phyloP scores from a whole-genome alignment of 768 basidiomycete genomes.

The Fomitopsis pulvina region DNA sequence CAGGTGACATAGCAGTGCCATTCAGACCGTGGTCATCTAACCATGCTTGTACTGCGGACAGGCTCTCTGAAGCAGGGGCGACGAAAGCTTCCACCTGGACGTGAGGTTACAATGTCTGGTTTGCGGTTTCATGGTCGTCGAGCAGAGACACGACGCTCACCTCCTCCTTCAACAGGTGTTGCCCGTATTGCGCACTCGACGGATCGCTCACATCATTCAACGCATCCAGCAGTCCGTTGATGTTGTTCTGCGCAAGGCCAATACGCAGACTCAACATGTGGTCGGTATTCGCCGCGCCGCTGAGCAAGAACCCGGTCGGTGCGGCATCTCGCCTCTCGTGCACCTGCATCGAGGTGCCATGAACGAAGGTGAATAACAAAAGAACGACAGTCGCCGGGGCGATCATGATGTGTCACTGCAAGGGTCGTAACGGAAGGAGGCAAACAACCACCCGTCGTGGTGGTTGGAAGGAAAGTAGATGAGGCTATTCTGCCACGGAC shows the following conservation, averaged over 20 bases:
- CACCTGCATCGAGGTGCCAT: slow-evolving; percentile 13
- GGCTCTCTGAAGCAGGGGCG: slow-evolving; percentile 20
- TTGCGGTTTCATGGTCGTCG: not conserved
- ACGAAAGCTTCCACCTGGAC: slow-evolving; percentile 21
- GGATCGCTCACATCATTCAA: slow-evolving; percentile 34
- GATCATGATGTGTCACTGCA: not conserved
- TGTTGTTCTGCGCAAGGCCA: slow-evolving; percentile 27
- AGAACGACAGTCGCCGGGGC: not conserved
- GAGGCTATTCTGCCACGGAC: no score
- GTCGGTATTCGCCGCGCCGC: slow-evolving; percentile 24
- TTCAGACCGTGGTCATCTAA: slow-evolving; percentile 22
- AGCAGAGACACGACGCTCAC: slow-evolving; percentile 12
- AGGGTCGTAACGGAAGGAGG: not conserved
- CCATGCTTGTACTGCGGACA: slow-evolving; percentile 21
- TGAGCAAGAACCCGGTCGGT: slow-evolving; percentile 24
- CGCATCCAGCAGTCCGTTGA: slow-evolving; percentile 26
- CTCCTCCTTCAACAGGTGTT: slow-evolving; percentile 31
- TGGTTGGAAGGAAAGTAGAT: not conserved
- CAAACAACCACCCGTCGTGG: not conserved
- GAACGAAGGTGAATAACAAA: not conserved
- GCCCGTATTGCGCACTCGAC: slow-evolving; percentile 29
- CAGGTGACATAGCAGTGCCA: slow-evolving; percentile 18
- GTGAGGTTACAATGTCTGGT: not conserved
- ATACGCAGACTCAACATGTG: slow-evolving; percentile 28
- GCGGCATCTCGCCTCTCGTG: slow-evolving; percentile 22